These are phyloP conservation scores for Microbotryum silenes-acaulis DNA, from an alignment of 1,284 basidiomycete genomes.

Conservation along the genomic window DNA sequence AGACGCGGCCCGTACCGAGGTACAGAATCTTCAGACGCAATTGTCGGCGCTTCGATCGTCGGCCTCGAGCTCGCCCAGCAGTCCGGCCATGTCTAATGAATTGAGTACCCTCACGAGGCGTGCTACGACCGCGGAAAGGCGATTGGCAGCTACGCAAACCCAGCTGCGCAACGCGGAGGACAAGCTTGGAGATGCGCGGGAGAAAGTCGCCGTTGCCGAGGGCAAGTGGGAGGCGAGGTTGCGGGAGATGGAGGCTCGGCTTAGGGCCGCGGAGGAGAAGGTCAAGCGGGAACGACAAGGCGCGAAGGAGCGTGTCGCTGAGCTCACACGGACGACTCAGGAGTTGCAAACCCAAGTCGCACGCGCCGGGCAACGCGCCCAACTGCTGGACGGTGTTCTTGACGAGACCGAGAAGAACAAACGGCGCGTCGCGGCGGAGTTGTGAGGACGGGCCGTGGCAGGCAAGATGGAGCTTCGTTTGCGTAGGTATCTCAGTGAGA, in stretches of 20 bases:
- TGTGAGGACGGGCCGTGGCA: background rate
- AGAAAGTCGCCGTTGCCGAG: slow-evolving; percentile 62
- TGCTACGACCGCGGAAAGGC: slow-evolving; percentile 70
- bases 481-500: background rate
- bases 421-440: no score
- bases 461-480: background rate
- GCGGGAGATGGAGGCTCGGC: slow-evolving; percentile 75
- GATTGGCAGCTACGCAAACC: slow-evolving; percentile 69
- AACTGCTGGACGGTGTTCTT: background rate
- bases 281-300: slow-evolving; percentile 92
- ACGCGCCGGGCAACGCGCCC: background rate
- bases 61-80: no score
- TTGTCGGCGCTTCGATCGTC: slow-evolving; percentile 50
- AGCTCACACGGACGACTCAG: slow-evolving; percentile 41
- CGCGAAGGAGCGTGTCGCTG: slow-evolving; percentile 65
- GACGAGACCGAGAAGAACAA: no score
- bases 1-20: slow-evolving; percentile 51
- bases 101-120: slow-evolving; percentile 54
- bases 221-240: slow-evolving; percentile 86
- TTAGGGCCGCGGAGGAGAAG: slow-evolving; percentile 82
- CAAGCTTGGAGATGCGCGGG: slow-evolving; percentile 62
- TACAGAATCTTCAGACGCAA: slow-evolving; percentile 57
- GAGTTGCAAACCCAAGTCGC: background rate
- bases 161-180: slow-evolving; percentile 75
- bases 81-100: no score